Evolutionary conservation across 495 filamentous ascomycete species (phyloP).

Genomic region (Letharia lupina): DNA sequence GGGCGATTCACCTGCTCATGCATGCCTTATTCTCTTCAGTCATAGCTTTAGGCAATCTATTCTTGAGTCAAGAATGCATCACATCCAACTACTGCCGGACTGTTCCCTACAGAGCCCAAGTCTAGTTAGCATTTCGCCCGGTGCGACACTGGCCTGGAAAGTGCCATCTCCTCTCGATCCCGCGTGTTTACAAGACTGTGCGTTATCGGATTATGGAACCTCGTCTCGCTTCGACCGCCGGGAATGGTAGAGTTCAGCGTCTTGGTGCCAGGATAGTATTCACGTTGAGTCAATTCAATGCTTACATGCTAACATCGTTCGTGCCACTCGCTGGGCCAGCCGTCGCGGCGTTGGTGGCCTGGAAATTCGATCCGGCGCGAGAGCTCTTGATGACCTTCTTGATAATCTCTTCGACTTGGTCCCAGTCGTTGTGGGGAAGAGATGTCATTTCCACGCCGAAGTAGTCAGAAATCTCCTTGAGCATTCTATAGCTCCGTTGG

Average conservation of each 20-base stretch:
- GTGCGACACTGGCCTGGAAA: slow-evolving; percentile 1
- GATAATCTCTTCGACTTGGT: slow-evolving; percentile 69
- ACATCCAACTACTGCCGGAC: slow-evolving; percentile 4
- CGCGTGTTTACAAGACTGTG: slow-evolving; percentile 7
- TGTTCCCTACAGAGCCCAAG: slow-evolving; percentile 3
- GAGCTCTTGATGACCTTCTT: slow-evolving; percentile 77
- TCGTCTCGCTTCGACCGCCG: not conserved
- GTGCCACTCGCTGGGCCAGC: not conserved
- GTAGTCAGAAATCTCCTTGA: slow-evolving; percentile 66
- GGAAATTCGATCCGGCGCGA: slow-evolving; percentile 55
- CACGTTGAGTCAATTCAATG: slow-evolving; percentile 4
- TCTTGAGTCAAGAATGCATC: not conserved
- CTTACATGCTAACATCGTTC: slow-evolving; percentile 19
- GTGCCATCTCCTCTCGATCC: not conserved
- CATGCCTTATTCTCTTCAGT: not conserved
- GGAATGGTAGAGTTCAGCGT: not conserved
- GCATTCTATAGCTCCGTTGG: slow-evolving; percentile 61
- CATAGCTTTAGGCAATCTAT: not conserved
- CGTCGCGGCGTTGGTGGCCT: not conserved
- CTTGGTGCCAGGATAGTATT: not conserved
- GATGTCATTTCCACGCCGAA: slow-evolving; percentile 53
- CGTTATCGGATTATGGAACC: not conserved
- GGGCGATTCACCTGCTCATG: not conserved
- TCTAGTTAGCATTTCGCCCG: slow-evolving; percentile 6
- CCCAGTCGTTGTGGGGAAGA: slow-evolving; percentile 69